Conservation (phyloP, 1,139 yeast genomes). For the Yamadazyma sp. region DNA sequence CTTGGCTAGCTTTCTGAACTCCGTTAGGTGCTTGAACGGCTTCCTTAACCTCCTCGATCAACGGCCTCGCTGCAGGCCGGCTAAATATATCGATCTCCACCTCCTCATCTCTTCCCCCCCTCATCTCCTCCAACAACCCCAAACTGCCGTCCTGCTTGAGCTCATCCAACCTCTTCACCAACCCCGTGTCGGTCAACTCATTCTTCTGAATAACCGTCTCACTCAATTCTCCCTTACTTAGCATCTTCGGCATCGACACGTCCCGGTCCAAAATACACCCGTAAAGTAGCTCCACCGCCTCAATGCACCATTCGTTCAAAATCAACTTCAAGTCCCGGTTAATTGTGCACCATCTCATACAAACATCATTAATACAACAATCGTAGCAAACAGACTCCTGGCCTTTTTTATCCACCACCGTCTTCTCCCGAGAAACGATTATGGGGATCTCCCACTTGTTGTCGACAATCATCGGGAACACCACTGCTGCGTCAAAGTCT, state of each 20-base stretch:
- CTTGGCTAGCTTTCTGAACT: no score
- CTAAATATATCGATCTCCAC: conserved; percentile 9
- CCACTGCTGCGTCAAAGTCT: conserved; percentile 54
- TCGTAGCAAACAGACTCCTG: conserved; percentile 64
- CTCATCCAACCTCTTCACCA: conserved; percentile 32
- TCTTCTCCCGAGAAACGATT: conserved; percentile 55
- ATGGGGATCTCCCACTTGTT: conserved; percentile 87
- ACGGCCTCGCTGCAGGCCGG: conserved; percentile 16
- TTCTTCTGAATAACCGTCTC: conserved; percentile 32
- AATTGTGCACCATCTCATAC: conserved; percentile 62
- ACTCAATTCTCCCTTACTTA: conserved; percentile 54
- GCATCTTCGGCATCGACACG: conserved; percentile 59
- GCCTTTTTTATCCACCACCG: conserved; percentile 72
- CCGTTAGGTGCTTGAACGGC: no score
- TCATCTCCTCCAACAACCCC: conserved; percentile 41
- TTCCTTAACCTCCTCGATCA: conserved; percentile 45
- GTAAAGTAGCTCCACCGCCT: conserved; percentile 58
- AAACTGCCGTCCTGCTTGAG: conserved; percentile 40
- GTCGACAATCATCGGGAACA: conserved; percentile 65
- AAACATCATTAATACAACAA: conserved; percentile 64
- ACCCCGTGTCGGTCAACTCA: conserved; percentile 36
- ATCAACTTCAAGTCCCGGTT: conserved; percentile 51
- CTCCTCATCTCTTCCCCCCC: conserved; percentile 7
- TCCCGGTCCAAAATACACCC: conserved; percentile 42
- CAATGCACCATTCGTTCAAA: conserved; percentile 63